Base-by-base conservation (phyloP, 2,329 filamentous ascomycete genomes). In the Tricladium varicosporioides region DNA sequence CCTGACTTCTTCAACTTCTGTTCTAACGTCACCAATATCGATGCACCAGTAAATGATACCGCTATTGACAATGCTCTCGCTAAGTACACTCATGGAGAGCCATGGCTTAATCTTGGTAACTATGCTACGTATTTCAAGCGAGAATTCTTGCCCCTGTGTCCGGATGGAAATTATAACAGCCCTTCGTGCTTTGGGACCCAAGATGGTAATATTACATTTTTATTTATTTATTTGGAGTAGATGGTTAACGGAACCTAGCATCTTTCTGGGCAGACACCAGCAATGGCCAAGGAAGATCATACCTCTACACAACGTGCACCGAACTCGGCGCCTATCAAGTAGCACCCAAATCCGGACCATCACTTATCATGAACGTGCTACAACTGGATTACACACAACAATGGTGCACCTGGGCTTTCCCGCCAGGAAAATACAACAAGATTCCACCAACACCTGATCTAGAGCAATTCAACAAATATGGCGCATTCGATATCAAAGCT, bases 341-440 rank as follows among this genome's bases (percentile, higher is more conserved):
- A 10, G 78, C 79, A 0, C 73, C 75, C 0, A 65, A 71, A 16
- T 63, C 71, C 5, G 74, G 74, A 0, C 78, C 78, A 0, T 73
- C 73, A 1, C 69, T 82, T 2, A 69, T 82, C 15, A 79, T 77
- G 1, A 73, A 77, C 5, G 76, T 77, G 0, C 61, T 82, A 4
- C 71, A 78, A 48, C 72, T 72, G 8, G 69, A 74, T 43, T 82
- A 82, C 66, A 81, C 78, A 2, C 64, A 67, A 62, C 61, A 81
- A 66, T 82, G 79, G 78, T 82, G 80, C 61, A 74, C 63, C n/a
- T 79, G 79, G 78, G 77, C 79, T 1, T 82, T 81, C 60, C 75
- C 78, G 0, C 58, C 71, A 1, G 79, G 79, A 0, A 52, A 71
- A 22, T 72, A 75, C 67, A 80, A 78, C 60, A 61, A 63, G 31